These are phyloP conservation scores for Ulvella scutata DNA, from an alignment of 139 green algal genomes.

Conservation along the genomic window DNA sequence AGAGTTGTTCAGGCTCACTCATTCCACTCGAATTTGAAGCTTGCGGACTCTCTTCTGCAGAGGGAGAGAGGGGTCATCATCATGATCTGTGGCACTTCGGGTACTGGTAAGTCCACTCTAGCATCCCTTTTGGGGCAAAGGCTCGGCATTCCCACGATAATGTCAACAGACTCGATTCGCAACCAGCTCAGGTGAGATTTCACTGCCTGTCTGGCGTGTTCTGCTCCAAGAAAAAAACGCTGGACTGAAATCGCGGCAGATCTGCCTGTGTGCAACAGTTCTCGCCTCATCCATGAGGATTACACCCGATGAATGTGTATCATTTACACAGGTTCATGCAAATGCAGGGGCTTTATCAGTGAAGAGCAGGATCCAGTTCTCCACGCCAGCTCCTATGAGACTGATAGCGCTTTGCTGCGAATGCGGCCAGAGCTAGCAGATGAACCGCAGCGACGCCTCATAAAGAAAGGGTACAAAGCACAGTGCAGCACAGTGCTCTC, in stretches of 20 bases:
- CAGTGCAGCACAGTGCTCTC: conserved; percentile 64
- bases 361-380: conserved; percentile 50
- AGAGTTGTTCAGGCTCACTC: too few species aligned
- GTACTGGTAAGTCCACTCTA: conserved; percentile 88
- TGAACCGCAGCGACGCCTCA: neutral
- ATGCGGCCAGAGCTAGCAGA: neutral
- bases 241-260: neutral
- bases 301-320: too few species aligned
- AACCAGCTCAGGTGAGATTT: conserved; percentile 62
- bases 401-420: conserved; percentile 19
- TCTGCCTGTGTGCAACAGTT: too few species aligned
- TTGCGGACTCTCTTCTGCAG: conserved; percentile 23
- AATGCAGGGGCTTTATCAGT: conserved; percentile 19
- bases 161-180: conserved; percentile 80
- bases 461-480: conserved; percentile 59
- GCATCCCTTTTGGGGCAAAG: conserved; percentile 70
- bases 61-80: conserved; percentile 40
- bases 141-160: conserved; percentile 73
- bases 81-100: conserved; percentile 74
- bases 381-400: conserved; percentile 81
- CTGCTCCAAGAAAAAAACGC: neutral
- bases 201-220: neutral
- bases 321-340: too few species aligned
- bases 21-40: too few species aligned
- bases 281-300: too few species aligned